Percentiles rank a stretch among this genome's conserved stretches.
Conservation (phyloP, 257 asterid genomes). For the Solanum pinnatisectum region DNA sequence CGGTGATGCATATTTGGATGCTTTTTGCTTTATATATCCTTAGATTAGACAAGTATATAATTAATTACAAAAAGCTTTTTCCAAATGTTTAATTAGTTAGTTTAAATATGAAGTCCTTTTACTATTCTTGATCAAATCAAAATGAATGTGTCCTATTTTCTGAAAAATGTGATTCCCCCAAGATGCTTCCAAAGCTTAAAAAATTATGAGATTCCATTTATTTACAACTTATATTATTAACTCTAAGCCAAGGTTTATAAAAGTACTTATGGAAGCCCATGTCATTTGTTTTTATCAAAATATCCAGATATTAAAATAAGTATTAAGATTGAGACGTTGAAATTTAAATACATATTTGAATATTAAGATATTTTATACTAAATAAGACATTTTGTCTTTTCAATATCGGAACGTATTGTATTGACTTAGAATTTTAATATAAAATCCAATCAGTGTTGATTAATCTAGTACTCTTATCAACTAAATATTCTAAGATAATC, state of each 20-base stretch:
- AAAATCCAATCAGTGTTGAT: background rate
- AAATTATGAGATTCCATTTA: background rate
- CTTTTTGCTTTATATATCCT: background rate
- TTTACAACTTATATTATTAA: background rate
- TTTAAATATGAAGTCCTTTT: background rate
- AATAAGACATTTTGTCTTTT: background rate
- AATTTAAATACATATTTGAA: background rate
- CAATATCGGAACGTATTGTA: background rate
- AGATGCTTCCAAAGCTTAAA: background rate
- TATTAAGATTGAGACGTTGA: background rate
- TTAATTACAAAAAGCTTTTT: background rate
- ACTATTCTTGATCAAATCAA: background rate
- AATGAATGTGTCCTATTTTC: background rate
- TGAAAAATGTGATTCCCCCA: background rate
- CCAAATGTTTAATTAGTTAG: background rate
- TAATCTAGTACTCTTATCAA: background rate
- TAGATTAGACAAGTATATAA: background rate
- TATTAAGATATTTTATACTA: background rate
- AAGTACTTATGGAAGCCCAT: background rate
- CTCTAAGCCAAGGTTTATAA: background rate
- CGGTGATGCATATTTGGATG: background rate
- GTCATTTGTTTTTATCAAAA: background rate
- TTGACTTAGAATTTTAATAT: background rate
- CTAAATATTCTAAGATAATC: background rate
- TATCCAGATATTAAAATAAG: background rate